Evolutionary conservation across 164 flowering plant species (phyloP), one percentile per base, ranked within the genome.

Genomic region (Tinospora cordifolia): DNA sequence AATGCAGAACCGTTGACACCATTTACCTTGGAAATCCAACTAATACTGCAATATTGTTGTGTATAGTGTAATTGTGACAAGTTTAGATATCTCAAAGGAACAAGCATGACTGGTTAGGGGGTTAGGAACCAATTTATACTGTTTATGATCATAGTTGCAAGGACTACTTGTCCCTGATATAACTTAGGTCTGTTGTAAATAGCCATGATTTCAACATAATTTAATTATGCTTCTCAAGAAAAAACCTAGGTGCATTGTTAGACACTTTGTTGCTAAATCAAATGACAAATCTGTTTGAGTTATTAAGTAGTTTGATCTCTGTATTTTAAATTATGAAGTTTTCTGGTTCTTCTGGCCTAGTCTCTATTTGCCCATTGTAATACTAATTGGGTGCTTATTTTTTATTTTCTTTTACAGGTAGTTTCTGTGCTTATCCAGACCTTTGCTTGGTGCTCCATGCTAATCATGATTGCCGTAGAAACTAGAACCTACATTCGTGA

Each of bases 401-500:
- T 49, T 22, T 54, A 22, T 39, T 67, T 51, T 40, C 36, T 57
- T 60, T 34, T 75, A 75, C 84, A 94, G 99, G 75, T 80, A 24
- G 70, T 84, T 63, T 83, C 93, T 65, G 66, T 90, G 75, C 54
- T 79, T 60, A 71, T 90, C 77, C 86, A 92, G 81, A 87, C 92
- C 76, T 78, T 89, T 79, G 75, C 92, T 72, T 94, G 99, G 99
- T 78, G 86, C 79, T 79, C 84, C 60, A 78, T 89, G 87, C 75
- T 94, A 69, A 79, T 87, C 44, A 79, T 94, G 97, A 73, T 81
- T 77, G 79, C 68, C 41, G 51, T 92, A 24, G 99, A 94, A 81
- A 90, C 90, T 24, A 88, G 81, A 73, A 79, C 87, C 67, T 94
- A 94, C 78, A 83, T 94, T 66, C 74, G 78, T 27, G 99, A 94